These are phyloP conservation scores for Moesziomyces parantarcticus DNA, from an alignment of 1,284 basidiomycete genomes.

Conservation along the genomic window DNA sequence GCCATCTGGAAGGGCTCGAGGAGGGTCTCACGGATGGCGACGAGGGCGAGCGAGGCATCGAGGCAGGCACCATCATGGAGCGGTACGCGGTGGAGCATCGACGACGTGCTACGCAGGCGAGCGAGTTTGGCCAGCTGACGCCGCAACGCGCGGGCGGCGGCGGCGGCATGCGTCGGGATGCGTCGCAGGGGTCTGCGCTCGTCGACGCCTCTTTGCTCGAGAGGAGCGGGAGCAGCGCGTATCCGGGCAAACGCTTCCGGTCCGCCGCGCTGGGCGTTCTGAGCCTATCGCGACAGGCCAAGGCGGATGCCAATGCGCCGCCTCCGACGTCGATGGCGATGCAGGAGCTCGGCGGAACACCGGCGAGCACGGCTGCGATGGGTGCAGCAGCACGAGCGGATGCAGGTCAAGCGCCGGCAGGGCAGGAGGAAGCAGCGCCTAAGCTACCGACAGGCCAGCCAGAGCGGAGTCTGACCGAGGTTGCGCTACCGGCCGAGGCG, in stretches of 20 bases:
- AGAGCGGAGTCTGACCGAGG: constrained; percentile 7
- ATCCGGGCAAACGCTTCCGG: constrained; percentile 13
- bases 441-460: not conserved
- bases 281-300: constrained; percentile 16
- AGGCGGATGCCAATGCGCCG: not conserved
- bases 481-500: constrained; percentile 21
- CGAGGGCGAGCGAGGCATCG: constrained; percentile 11
- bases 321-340: constrained; percentile 14
- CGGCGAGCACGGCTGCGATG: not conserved
- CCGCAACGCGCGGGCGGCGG: constrained; percentile 1
- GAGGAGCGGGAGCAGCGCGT: constrained; percentile 18
- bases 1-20: constrained; percentile 17
- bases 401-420: constrained; percentile 1
- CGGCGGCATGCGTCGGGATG: constrained; percentile 17
- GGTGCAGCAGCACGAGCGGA: not conserved
- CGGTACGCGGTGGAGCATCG: constrained; percentile 40
- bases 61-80: constrained; percentile 38
- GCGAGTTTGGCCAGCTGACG: constrained; percentile 36
- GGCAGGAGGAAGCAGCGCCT: too few species aligned
- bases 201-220: constrained; percentile 10
- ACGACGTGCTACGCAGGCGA: constrained; percentile 24
- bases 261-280: constrained; percentile 38
- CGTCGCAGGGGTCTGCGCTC: constrained; percentile 22
- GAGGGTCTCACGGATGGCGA: constrained; percentile 23
- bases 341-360: constrained; percentile 19